Base-by-base conservation (phyloP, 805 yeast species). In the Yarrowia sp. region DNA sequence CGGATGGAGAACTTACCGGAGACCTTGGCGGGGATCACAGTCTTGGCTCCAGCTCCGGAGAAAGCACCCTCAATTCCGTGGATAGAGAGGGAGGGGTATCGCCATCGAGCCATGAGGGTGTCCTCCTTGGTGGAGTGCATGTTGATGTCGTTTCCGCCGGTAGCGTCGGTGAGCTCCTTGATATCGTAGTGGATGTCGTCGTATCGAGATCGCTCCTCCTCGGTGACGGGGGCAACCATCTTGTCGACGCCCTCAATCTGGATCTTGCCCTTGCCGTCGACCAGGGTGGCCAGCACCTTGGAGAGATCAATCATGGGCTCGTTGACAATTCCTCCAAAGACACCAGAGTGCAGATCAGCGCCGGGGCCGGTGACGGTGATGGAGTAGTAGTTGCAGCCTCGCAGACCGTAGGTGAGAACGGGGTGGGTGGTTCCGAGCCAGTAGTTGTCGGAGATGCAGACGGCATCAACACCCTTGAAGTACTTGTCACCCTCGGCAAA, bases 41-140 rank as follows among this genome's bases (percentile, higher is more conserved):
- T 95, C 81, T 95, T 95, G 66, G 98, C 99, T 69, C 99, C 99
- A 53, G 89, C 83, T 48, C 89, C 93, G 55, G 88, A 87, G 77
- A 95, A 95, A 6, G 98, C 99, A 69, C 99, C 99, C 79, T 95
- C 99, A 65, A 95, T 84, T 70, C 99, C 99, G 78, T 95, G 99
- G 69, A 95, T 77, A 2, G 98, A 92, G 72, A 95, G 81, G 8
- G 98, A 91, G 65, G 99, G 99, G 79, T 82, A 92, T 83, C 99
- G 88, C 99, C 99, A 95, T 84, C 99, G 87, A 78, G 92, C 98
- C 89, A 92, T 93, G 72, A 95, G 83, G 8, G 65, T 61, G 66
- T 96, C 92, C 66, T 87, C 88, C 79, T 91, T 86, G 78, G 91
- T 90, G 75, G 83, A 82, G 68, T 85, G 81, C 79, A 87, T 87